phyloP scores from a whole-genome alignment of 306 rosid species.

The Parietaria judaica region DNA sequence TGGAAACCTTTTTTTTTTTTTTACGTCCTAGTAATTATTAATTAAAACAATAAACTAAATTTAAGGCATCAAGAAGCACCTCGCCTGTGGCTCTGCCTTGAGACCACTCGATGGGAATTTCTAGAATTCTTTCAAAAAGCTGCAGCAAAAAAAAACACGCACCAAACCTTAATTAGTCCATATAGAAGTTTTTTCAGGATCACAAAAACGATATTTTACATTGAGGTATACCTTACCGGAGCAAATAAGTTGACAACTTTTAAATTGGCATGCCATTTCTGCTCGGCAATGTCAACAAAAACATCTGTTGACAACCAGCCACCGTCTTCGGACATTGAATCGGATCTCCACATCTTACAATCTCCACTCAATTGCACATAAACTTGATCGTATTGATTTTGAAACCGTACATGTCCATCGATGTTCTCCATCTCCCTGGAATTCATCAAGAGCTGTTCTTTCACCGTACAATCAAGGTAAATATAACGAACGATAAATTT shows the following conservation, averaged over 20 bases:
- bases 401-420: conserved; percentile 70
- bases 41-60: conserved; percentile 19
- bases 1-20: not conserved
- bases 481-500: conserved; percentile 5
- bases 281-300: conserved; percentile 68
- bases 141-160: conserved; percentile 38
- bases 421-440: conserved; percentile 79
- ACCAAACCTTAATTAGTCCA: conserved; percentile 17
- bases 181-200: conserved; percentile 8
- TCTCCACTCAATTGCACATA: conserved; percentile 73
- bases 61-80: conserved; percentile 55
- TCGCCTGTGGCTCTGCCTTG: conserved; percentile 87
- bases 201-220: conserved; percentile 6
- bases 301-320: conserved; percentile 87
- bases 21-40: not conserved
- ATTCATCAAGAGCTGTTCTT: conserved; percentile 11
- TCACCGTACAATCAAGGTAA: conserved; percentile 3
- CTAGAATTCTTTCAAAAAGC: conserved; percentile 91
- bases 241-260: conserved; percentile 66
- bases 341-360: conserved; percentile 85
- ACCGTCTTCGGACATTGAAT: conserved; percentile 57
- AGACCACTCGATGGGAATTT: conserved; percentile 79
- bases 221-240: conserved; percentile 55
- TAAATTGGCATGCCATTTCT: conserved; percentile 83
- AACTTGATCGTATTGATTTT: conserved; percentile 58